Conservation (phyloP, 805 yeast genomes). For the Nakazawaea holstii region DNA sequence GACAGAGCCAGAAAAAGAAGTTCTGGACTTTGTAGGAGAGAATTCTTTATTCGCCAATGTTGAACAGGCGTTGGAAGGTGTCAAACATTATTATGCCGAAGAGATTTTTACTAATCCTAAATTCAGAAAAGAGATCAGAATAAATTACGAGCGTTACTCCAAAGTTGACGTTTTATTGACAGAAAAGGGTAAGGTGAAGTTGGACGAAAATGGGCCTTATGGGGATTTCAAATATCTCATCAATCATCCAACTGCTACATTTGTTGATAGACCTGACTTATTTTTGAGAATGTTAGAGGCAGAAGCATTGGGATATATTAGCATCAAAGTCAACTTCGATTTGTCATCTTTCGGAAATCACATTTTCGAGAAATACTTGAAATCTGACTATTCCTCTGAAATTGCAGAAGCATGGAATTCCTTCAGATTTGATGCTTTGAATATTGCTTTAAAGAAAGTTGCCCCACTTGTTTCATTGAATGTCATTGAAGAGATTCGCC, state of each 20-base stretch:
- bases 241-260: slow-evolving; percentile 72
- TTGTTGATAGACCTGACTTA: slow-evolving; percentile 70
- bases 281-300: slow-evolving; percentile 90
- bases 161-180: slow-evolving; percentile 71
- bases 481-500: slow-evolving; percentile 76
- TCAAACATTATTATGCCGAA: slow-evolving; percentile 70
- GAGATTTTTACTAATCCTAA: slow-evolving; percentile 78
- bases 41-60: slow-evolving; percentile 47
- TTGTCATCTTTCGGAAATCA: slow-evolving; percentile 36
- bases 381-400: slow-evolving; percentile 76
- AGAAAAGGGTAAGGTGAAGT: slow-evolving; percentile 74
- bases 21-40: slow-evolving; percentile 33
- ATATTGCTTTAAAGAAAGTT: slow-evolving; percentile 60
- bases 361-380: slow-evolving; percentile 45
- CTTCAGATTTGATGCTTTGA: slow-evolving; percentile 62
- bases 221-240: slow-evolving; percentile 89
- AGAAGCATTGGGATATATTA: slow-evolving; percentile 70
- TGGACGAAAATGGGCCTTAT: slow-evolving; percentile 74
- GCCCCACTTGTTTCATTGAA: slow-evolving; percentile 64
- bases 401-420: slow-evolving; percentile 77
- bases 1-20: slow-evolving; percentile 54
- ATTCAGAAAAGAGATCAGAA: slow-evolving; percentile 64
- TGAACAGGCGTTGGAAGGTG: slow-evolving; percentile 63
- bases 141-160: slow-evolving; percentile 58
- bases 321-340: slow-evolving; percentile 50